These are phyloP conservation scores for Picea abies DNA, from an alignment of 83 land plant species.

Conservation along the genomic window DNA sequence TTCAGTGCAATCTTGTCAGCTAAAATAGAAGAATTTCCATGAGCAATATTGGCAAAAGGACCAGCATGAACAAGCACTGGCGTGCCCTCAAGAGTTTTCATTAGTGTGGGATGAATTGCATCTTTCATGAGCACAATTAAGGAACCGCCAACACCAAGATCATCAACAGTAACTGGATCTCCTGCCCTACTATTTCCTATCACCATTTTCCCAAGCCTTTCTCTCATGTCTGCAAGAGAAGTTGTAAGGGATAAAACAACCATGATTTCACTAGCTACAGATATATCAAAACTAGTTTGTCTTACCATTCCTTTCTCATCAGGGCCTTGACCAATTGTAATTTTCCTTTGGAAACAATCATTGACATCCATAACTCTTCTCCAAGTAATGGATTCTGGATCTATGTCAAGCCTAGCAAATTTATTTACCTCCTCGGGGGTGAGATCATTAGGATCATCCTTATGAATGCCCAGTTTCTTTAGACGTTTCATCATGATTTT, in stretches of 20 bases:
- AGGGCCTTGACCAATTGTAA: too few species aligned
- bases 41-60: conserved; percentile 98
- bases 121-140: conserved; percentile 97
- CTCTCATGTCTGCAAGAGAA: conserved; percentile 93
- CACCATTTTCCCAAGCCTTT: conserved; percentile 93
- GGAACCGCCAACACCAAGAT: conserved; percentile 95
- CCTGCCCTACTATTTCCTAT: conserved; percentile 93
- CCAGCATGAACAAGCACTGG: conserved; percentile 99
- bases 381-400: too few species aligned
- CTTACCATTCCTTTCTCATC: too few species aligned
- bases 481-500: too few species aligned
- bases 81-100: conserved; percentile 99
- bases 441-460: too few species aligned
- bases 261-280: conserved; percentile 99
- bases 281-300: conserved; percentile 92
- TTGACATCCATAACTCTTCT: too few species aligned
- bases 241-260: conserved; percentile 98
- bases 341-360: too few species aligned
- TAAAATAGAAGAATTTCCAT: conserved; percentile 97
- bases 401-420: too few species aligned
- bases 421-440: too few species aligned
- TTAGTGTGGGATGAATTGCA: conserved; percentile 92
- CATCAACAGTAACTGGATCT: conserved; percentile 94
- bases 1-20: conserved; percentile 97
- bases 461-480: too few species aligned